Base-by-base conservation (phyloP, 331 rosid species). In the Rosa hybrid region DNA sequence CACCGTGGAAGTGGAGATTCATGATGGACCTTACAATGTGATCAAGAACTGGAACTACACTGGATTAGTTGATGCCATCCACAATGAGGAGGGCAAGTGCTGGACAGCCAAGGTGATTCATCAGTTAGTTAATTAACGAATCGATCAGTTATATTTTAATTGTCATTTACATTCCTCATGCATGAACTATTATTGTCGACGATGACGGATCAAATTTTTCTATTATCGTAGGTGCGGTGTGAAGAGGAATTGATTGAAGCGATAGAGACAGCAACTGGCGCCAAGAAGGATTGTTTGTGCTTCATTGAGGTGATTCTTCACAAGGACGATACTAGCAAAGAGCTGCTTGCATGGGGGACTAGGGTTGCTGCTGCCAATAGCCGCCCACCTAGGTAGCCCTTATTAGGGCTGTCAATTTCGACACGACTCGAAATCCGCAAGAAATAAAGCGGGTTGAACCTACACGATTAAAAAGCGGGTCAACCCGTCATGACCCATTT, bases 41-140 rank as follows among this genome's bases (percentile, higher is more conserved):
- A 89, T 92, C 54, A 89, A 89, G 87, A 90, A 89, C 77, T 89
- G 93, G 97, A 81, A 92, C 50, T 90, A 87, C 82, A 49, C 88
- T 63, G 90, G 20, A 8, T 51, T 89, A 68, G 78, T 90, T 39
- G 89, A 92, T 70, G 92, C 94, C 53, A 79, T 92, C 72, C 92
- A 90, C 82, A 92, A 92, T 63, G 87, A 83, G 12, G 79, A 87
- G 62, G 97, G 97, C 41, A 89, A 92, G 7, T 89, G 53, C 79
- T 92, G 94, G 93, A 92, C 94, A 18, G 17, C 90, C 45, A 92
- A 92, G 94, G 95, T 89, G 16, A 12, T 49, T 4, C 38, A 3
- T 34, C 38, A 13, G 12, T 3, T 49, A 3, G 12, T 49, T 49
- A 49, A 49, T 13, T 49, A 49, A 14, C 57, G 20, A 51, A 14